Percentiles rank a stretch among this genome's conserved stretches.
Conservation (phyloP, 495 filamentous ascomycete genomes). For the Annulohypoxylon stygium region DNA sequence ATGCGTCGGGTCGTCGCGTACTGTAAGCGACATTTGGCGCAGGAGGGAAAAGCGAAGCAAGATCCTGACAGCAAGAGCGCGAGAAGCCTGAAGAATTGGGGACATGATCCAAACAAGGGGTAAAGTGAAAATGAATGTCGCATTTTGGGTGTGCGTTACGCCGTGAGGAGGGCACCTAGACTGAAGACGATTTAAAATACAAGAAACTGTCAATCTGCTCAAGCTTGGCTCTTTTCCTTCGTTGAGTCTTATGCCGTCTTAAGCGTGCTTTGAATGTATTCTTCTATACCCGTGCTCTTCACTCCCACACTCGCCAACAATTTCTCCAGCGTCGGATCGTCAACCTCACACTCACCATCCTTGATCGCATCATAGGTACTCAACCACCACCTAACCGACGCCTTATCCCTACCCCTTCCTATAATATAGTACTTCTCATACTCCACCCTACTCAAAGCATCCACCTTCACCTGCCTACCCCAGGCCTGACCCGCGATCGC, state of each 20-base stretch:
- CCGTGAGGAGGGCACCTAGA: not conserved
- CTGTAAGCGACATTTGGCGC: slow-evolving; percentile 72
- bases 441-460: slow-evolving; percentile 51
- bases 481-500: slow-evolving; percentile 48
- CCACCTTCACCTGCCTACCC: slow-evolving; percentile 40
- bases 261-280: slow-evolving; percentile 29
- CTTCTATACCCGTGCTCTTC: slow-evolving; percentile 54
- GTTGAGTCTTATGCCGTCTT: no score
- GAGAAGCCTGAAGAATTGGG: slow-evolving; percentile 76
- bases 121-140: not conserved
- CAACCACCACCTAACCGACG: slow-evolving; percentile 60
- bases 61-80: slow-evolving; percentile 66
- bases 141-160: not conserved
- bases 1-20: slow-evolving; percentile 73
- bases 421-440: slow-evolving; percentile 57
- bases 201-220: not conserved
- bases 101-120: slow-evolving; percentile 71
- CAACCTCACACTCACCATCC: slow-evolving; percentile 58
- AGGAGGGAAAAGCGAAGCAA: slow-evolving; percentile 66
- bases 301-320: slow-evolving; percentile 53
- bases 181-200: not conserved
- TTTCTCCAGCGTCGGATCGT: slow-evolving; percentile 56
- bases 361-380: slow-evolving; percentile 60
- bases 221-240: no score
- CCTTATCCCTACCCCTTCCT: slow-evolving; percentile 51